A percentile compares a stretch with the other conserved stretches of the same genome.
These are phyloP conservation scores for Cercospora zeina DNA, from an alignment of 2,329 filamentous ascomycete species.

Conservation along the genomic window DNA sequence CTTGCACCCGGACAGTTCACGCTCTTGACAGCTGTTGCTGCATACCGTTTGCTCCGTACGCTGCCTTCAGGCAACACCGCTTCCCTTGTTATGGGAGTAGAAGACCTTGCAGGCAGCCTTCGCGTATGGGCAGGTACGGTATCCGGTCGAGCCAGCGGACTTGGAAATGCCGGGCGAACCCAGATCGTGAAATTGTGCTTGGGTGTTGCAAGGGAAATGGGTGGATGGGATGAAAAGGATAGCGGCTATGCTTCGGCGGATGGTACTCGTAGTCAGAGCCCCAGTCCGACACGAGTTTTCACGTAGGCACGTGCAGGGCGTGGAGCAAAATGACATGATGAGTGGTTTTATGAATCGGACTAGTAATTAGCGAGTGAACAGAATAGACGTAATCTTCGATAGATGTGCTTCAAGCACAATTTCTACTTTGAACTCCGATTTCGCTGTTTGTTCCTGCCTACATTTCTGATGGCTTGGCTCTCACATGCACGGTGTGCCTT, in stretches of 20 bases:
- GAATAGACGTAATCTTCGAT: neutral
- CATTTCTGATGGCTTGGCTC: conserved; percentile 10
- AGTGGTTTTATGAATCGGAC: neutral
- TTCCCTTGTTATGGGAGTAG: conserved; percentile 44
- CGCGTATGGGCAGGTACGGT: conserved; percentile 52
- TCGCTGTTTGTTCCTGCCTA: neutral
- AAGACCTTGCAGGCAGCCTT: conserved; percentile 47
- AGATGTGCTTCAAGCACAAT: conserved; percentile 12
- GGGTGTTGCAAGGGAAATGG: conserved; percentile 47
- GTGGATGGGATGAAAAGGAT: conserved; percentile 38
- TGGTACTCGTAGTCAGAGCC: conserved; percentile 25
- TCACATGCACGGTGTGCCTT: conserved; percentile 7
- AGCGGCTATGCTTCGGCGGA: conserved; percentile 34
- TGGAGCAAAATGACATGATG: neutral
- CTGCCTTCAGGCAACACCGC: conserved; percentile 39
- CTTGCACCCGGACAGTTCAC: conserved; percentile 46
- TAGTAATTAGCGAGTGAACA: conserved; percentile 8
- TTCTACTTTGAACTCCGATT: neutral
- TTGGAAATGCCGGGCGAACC: conserved; percentile 43
- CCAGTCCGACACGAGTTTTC: conserved; percentile 23
- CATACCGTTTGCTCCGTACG: conserved; percentile 45
- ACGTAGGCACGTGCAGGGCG: conserved; percentile 18
- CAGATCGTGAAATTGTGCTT: conserved; percentile 47
- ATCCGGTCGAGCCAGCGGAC: conserved; percentile 44
- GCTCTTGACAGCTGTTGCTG: conserved; percentile 50